Evolutionary conservation across 2,329 filamentous ascomycete genomes (phyloP).

Genomic region (Paraphaeosphaeria minitans): DNA sequence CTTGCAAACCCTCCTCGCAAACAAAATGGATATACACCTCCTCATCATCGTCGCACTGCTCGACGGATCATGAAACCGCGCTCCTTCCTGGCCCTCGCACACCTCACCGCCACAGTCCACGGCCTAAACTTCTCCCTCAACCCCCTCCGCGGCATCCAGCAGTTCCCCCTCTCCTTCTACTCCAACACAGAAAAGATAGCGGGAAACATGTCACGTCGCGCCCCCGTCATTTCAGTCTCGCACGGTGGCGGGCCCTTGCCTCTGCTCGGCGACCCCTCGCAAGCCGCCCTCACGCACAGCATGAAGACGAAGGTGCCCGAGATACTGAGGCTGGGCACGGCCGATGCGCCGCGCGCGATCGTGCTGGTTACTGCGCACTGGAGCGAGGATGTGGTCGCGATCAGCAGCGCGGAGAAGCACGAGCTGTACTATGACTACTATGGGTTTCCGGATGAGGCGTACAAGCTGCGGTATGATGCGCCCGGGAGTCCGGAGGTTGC

Average conservation of each 20-base stretch:
- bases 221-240: constrained; percentile 47
- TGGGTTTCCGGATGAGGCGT: constrained; percentile 62
- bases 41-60: constrained; percentile 3
- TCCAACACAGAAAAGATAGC: constrained; percentile 8
- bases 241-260: constrained; percentile 61
- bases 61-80: constrained; percentile 23
- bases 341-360: constrained; percentile 58
- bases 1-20: constrained; percentile 11
- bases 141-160: constrained; percentile 31
- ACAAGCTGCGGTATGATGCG: constrained; percentile 62
- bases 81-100: constrained; percentile 8
- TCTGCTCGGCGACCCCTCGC: constrained; percentile 60
- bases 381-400: constrained; percentile 56
- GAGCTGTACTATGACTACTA: constrained; percentile 63
- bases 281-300: constrained; percentile 58
- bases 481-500: constrained; percentile 62
- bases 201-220: constrained; percentile 40
- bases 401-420: constrained; percentile 57
- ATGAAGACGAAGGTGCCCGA: constrained; percentile 60
- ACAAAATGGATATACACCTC: constrained; percentile 1
- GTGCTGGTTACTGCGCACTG: constrained; percentile 65
- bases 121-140: constrained; percentile 30
- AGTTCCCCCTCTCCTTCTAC: constrained; percentile 32
- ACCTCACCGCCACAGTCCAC: constrained; percentile 9
- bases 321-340: constrained; percentile 60